Percentiles rank a stretch among this genome's conserved stretches.
These are phyloP conservation scores for Tetrapisispora iriomotensis DNA, from an alignment of 805 yeast genomes.

Conservation along the genomic window DNA sequence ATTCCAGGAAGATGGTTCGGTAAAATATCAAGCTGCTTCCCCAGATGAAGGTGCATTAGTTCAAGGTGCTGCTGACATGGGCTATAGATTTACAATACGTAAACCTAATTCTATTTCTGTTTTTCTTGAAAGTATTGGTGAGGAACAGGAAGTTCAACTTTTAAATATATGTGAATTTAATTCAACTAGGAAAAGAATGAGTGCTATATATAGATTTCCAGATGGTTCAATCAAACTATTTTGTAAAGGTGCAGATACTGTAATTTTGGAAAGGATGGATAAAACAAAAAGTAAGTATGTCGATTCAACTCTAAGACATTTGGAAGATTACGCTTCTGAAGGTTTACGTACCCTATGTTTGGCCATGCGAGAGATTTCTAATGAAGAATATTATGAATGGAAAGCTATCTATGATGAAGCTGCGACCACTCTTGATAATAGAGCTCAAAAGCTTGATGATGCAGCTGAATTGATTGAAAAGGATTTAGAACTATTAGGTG, in stretches of 20 bases:
- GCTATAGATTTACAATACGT: slow-evolving; percentile 76
- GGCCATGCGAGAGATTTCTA: slow-evolving; percentile 73
- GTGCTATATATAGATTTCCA: slow-evolving; percentile 87
- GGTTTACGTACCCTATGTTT: slow-evolving; percentile 92
- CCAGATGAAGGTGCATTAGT: slow-evolving; percentile 99
- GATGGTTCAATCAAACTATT: slow-evolving; percentile 83
- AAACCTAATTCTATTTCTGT: slow-evolving; percentile 75
- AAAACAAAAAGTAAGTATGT: slow-evolving; percentile 65
- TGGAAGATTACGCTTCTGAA: slow-evolving; percentile 94
- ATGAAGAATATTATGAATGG: slow-evolving; percentile 72
- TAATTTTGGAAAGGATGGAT: slow-evolving; percentile 74
- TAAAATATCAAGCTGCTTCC: slow-evolving; percentile 96
- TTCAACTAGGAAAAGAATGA: slow-evolving; percentile 96
- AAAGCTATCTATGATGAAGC: slow-evolving; percentile 58
- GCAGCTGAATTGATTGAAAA: slow-evolving; percentile 85
- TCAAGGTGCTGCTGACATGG: slow-evolving; percentile 87
- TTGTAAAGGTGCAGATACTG: slow-evolving; percentile 98
- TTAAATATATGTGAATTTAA: slow-evolving; percentile 92
- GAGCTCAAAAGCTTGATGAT: slow-evolving; percentile 69
- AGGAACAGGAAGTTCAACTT: slow-evolving; percentile 56
- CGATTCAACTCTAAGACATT: slow-evolving; percentile 69
- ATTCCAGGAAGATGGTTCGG: slow-evolving; percentile 45
- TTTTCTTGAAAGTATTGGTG: slow-evolving; percentile 39
- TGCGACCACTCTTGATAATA: slow-evolving; percentile 65
- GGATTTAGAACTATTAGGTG: slow-evolving; percentile 75